Percentiles rank a stretch among this genome's conserved stretches.
Conservation (phyloP, 805 yeast species). For the Lachancea fermentati region DNA sequence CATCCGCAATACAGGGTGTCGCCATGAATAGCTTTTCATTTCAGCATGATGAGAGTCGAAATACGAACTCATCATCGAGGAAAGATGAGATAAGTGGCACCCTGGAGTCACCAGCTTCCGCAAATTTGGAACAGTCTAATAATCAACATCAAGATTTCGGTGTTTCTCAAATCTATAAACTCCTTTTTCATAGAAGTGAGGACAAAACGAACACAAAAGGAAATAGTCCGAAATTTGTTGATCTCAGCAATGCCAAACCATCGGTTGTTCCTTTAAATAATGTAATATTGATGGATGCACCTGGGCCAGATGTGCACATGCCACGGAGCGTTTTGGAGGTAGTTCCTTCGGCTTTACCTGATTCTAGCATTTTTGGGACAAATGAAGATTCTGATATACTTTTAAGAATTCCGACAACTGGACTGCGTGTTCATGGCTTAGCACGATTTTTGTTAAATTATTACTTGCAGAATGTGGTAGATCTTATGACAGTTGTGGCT, state of each 20-base stretch:
- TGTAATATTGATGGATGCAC: slow-evolving; percentile 15
- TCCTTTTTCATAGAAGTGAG: slow-evolving; percentile 44
- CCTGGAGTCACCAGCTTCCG: neutral
- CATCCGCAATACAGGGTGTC: slow-evolving; percentile 50
- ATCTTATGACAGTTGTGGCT: slow-evolving; percentile 66
- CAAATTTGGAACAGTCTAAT: neutral
- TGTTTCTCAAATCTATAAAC: slow-evolving; percentile 22
- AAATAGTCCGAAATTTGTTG: neutral
- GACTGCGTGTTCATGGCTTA: slow-evolving; percentile 60
- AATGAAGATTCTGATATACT: slow-evolving; percentile 15
- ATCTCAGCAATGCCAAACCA: neutral
- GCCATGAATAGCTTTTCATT: slow-evolving; percentile 10
- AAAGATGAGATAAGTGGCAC: neutral
- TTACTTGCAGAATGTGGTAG: slow-evolving; percentile 72
- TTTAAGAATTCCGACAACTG: slow-evolving; percentile 50
- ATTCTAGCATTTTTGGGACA: slow-evolving; percentile 12
- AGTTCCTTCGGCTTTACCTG: slow-evolving; percentile 16
- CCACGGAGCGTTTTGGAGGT: slow-evolving; percentile 12
- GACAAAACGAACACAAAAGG: slow-evolving; percentile 26
- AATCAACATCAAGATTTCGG: slow-evolving; percentile 1
- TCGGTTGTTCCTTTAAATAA: slow-evolving; percentile 10
- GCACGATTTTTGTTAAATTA: slow-evolving; percentile 67
- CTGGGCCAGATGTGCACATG: slow-evolving; percentile 11
- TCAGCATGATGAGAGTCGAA: neutral
- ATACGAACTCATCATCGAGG: neutral